Base-by-base conservation (phyloP, 768 basidiomycete genomes). In the Paxillus ammoniavirescens region DNA sequence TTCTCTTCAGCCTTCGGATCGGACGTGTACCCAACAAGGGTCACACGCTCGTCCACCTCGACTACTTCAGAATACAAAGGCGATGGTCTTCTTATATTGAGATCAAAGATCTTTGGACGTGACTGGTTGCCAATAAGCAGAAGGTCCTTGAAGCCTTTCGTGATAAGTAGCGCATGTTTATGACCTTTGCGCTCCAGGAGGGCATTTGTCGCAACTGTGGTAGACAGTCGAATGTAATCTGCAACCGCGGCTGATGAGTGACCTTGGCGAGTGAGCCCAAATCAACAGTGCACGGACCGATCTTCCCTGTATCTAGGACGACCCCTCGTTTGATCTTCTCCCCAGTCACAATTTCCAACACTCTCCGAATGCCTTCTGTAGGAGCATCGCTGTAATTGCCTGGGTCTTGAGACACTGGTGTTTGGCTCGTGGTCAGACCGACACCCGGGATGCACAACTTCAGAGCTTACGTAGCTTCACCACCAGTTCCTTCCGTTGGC, bases 201-300 rank as follows among this genome's bases (percentile, higher is more conserved):
- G 0, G 96, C 95, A 63, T 98, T 98, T 15, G 96, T 98, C 0
- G 94, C 95, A 4, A 98, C 93, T 0, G 96, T 98, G 0, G 95
- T 97, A 0, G 91, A 93, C 8, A 96, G 75, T 15, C 93, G 83
- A 57, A 96, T 92, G 65, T 93, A 94, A 64, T 96, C 93, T 93
- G 54, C 10, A 43, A 33, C 28, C 26, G 41, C 42, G 31, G 31
- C 21, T 38, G 17, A 13, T 44, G 2, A 7, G 12, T n/a, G 49
- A n/a, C 8, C 40, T 21, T 13, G 26, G 3, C 14, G n/a, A 33
- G 33, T 12, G n/a, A 15, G 14, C 35, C 21, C 33, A 3, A 8
- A 42, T n/a, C 9, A 28, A 21, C 17, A 18, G 40, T 13, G 15
- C 9, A 59, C 63, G 45, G 59, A 89, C 91, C 91, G 52, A 93